Evolutionary conservation across 2,329 filamentous ascomycete genomes (phyloP), one percentile per base, ranked within the genome.

Genomic region (Xylariaceae sp.): DNA sequence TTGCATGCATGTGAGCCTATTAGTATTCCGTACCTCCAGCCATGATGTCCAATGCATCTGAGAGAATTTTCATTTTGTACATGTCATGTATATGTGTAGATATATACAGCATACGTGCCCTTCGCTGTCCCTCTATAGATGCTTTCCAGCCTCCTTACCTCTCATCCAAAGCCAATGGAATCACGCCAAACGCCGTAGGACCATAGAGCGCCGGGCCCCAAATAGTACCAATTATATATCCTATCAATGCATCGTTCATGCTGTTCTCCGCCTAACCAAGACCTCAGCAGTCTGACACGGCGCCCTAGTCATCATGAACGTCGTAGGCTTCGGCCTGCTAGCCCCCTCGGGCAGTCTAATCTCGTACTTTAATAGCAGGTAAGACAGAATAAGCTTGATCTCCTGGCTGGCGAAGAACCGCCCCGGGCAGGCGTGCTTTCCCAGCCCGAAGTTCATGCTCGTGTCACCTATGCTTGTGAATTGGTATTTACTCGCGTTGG

Each of bases 361-460:
- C 18, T 76, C 73, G 55, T 75, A 75, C 28, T 66, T 70, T 0
- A 75, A 70, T 41, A 76, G 56, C 3, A 72, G 62, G 42, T 72
- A 62, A 1, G 71, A 69, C 13, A 77, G 56, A 16, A 76, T 69
- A 56, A 75, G 61, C 62, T 77, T 76, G 63, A 76, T 73, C 65
- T 76, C 71, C 55, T 74, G 70, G 19, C 65, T 64, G 10, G 74
- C 74, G 55, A 76, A 75, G 68, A 76, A 76, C 1, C 73, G 67
- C 0, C 74, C 74, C 0, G 72, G 73, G 50, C 71, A 73, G 5
- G 71, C 71, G 53, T 73, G 69, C n/a, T 67, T 64, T 5, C 71
- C 71, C 1, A 69, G 67, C 1, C 71, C 71, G 49, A 73, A 73
- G 16, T 67, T 69, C 44, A 71, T 60, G 45, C 63, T 70, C 10